Evolutionary conservation across 2,329 filamentous ascomycete species (phyloP), one percentile per base, ranked within the genome.

Genomic region (Alternaria sp.): DNA sequence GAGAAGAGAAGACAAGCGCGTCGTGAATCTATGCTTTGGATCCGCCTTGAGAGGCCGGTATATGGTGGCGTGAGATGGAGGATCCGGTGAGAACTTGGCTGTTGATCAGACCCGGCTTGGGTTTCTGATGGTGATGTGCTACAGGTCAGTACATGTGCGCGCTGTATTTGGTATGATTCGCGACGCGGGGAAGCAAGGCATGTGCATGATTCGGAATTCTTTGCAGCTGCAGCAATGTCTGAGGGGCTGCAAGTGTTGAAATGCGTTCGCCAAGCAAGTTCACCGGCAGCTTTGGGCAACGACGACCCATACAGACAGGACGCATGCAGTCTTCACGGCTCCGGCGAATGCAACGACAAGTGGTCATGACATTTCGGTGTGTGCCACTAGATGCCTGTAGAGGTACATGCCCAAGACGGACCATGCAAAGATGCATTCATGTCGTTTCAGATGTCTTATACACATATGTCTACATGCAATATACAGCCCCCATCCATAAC

Each of bases 401-500:
- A 48, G 11, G 11, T 34, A 30, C 28, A 48, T 32, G 46, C 12
- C 46, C 49, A 22, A 24, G 22, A 26, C 49, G 22, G 34, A 16
- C n/a, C 49, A 42, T 52, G 38, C 49, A 28, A 38, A 41, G 49
- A 34, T 22, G 46, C 32, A n/a, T 30, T 46, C 38, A 46, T 18
- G 41, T 32, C 26, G 52, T 51, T 62, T 54, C 56, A 59, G 52
- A 53, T 47, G 42, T 62, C 49, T 62, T 65, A 51, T 67, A 67
- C 64, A 67, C 47, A 55, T 59, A 59, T 54, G 54, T 63, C 56
- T 67, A 69, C 66, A 69, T 57, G 63, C 46, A 60, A 41, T 64
- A 53, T 65, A 68, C 62, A 68, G 9, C 20, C 30, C 20, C 39
- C 39, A 4, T 24, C 14, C 20, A 24, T 42, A 22, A 22, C 39